Percentiles rank a stretch among this genome's conserved stretches.
phyloP scores from a whole-genome alignment of 1,139 yeast species.

The Geotrichum siamense region DNA sequence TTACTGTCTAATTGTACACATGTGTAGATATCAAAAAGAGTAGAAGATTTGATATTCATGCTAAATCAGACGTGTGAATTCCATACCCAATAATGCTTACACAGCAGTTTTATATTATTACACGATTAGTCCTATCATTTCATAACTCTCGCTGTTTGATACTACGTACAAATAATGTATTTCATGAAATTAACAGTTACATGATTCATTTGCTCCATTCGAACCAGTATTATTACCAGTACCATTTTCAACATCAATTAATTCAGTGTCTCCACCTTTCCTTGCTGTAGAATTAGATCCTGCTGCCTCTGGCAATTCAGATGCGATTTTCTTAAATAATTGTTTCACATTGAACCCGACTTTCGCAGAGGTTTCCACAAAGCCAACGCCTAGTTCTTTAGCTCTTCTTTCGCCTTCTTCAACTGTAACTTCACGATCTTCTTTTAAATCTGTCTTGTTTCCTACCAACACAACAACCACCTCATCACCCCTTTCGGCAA shows the following conservation, averaged over 20 bases:
- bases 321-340: constrained; percentile 84
- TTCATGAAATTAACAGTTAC: constrained; percentile 2
- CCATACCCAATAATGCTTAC: too few relatives aligned
- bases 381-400: constrained; percentile 68
- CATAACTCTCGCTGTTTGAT: too few relatives aligned
- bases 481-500: constrained; percentile 64
- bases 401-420: constrained; percentile 79
- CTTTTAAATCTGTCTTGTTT: constrained; percentile 60
- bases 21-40: too few relatives aligned
- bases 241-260: constrained; percentile 27
- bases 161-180: too few relatives aligned
- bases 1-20: too few relatives aligned
- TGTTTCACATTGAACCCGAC: constrained; percentile 90
- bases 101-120: too few relatives aligned
- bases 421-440: constrained; percentile 67
- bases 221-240: neutral
- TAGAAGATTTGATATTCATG: too few relatives aligned
- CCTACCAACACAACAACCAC: constrained; percentile 64
- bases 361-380: constrained; percentile 90
- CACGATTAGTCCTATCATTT: too few relatives aligned
- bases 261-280: constrained; percentile 29
- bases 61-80: too few relatives aligned
- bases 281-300: neutral
- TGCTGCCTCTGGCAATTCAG: constrained; percentile 80
- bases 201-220: neutral